A percentile compares a stretch with the other conserved stretches of the same genome.
These are phyloP conservation scores for Mollisia scopiformis DNA, from an alignment of 2,329 filamentous ascomycete species.

Conservation along the genomic window DNA sequence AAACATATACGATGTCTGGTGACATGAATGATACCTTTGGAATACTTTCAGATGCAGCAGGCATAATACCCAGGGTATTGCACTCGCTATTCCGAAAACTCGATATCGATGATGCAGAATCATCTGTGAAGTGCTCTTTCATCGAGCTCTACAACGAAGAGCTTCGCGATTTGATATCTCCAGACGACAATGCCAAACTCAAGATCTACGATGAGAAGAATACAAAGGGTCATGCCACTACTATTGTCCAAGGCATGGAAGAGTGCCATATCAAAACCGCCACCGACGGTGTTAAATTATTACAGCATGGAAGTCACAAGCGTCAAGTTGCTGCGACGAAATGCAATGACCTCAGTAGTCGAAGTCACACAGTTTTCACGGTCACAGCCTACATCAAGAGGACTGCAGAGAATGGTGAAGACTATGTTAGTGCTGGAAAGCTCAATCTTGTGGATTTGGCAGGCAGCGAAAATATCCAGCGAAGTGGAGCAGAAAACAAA, in stretches of 20 bases:
- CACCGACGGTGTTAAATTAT: constrained; percentile 81
- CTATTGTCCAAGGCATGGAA: constrained; percentile 96
- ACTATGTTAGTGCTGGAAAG: constrained; percentile 89
- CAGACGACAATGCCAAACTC: constrained; percentile 81
- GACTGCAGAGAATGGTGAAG: constrained; percentile 80
- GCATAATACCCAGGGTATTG: constrained; percentile 91
- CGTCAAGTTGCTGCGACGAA: constrained; percentile 99
- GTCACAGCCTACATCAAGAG: constrained; percentile 91
- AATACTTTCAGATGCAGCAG: constrained; percentile 86
- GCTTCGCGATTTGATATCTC: constrained; percentile 82
- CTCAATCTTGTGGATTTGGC: constrained; percentile 96
- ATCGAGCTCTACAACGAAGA: constrained; percentile 99
- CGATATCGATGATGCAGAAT: constrained; percentile 77
- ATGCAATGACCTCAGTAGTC: constrained; percentile 96
- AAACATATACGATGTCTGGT: constrained; percentile 99
- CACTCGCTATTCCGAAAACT: constrained; percentile 87
- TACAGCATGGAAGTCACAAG: constrained; percentile 88
- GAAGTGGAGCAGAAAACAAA: constrained; percentile 97
- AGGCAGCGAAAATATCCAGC: constrained; percentile 96
- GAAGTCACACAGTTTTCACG: constrained; percentile 97
- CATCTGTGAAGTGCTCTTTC: constrained; percentile 95
- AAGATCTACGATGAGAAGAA: constrained; percentile 95
- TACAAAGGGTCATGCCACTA: constrained; percentile 82
- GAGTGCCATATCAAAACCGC: constrained; percentile 90
- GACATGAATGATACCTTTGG: constrained; percentile 90